Conservation (phyloP, 2,329 filamentous ascomycete genomes). For the Metarhizium sp. region DNA sequence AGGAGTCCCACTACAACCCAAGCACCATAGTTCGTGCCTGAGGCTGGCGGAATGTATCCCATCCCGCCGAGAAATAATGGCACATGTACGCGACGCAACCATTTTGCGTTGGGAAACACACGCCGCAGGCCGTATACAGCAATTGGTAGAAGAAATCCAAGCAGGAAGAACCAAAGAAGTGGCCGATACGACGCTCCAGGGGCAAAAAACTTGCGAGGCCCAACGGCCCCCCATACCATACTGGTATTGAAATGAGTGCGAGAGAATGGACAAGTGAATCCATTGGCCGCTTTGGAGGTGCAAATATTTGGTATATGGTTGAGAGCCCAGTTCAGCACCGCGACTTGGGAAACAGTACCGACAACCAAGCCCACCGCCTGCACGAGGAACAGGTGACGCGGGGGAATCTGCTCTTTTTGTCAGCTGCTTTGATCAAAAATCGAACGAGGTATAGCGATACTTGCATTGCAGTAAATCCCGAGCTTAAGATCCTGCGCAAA, state of each 20-base stretch:
- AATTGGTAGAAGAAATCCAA: slow-evolving; percentile 38
- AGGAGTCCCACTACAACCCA: slow-evolving; percentile 21
- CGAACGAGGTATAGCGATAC: background rate
- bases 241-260: slow-evolving; percentile 40
- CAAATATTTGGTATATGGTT: slow-evolving; percentile 42
- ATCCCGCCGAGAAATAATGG: slow-evolving; percentile 21
- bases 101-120: slow-evolving; percentile 12
- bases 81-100: slow-evolving; percentile 19
- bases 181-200: slow-evolving; percentile 37
- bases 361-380: slow-evolving; percentile 34
- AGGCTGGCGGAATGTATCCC: slow-evolving; percentile 21
- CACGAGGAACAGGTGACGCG: slow-evolving; percentile 31
- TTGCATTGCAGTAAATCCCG: slow-evolving; percentile 23
- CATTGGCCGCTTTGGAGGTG: slow-evolving; percentile 29
- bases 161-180: slow-evolving; percentile 44
- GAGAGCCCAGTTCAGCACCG: slow-evolving; percentile 25
- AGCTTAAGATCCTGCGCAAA: slow-evolving; percentile 37
- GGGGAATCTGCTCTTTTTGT: slow-evolving; percentile 25
- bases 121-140: slow-evolving; percentile 29
- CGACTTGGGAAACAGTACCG: slow-evolving; percentile 34
- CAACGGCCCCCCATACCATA: slow-evolving; percentile 47
- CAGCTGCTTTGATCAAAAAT: background rate
- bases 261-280: slow-evolving; percentile 32
- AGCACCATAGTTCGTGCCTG: slow-evolving; percentile 22
- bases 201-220: slow-evolving; percentile 45